Evolutionary conservation across 2,329 filamentous ascomycete species (phyloP), one percentile per base, ranked within the genome.

Genomic region (Xylaria sp.): DNA sequence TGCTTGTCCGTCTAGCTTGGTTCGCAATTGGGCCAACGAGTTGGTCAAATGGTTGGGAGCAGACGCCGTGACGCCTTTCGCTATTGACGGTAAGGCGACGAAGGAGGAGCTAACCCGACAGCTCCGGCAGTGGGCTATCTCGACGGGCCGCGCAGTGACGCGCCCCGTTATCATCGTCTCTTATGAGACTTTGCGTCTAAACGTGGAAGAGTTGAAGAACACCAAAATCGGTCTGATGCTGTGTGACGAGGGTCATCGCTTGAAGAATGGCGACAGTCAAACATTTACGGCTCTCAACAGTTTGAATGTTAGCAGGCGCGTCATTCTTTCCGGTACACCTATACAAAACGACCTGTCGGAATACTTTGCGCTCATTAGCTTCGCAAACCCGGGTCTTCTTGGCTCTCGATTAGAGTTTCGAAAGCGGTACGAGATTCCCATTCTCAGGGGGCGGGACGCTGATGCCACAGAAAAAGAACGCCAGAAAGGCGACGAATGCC

Each of bases 261-360:
- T 99, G 71, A 99, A 99, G 80, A 99, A 99, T 75, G 94, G 93
- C 66, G 96, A 99, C 78, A 97, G 93, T 75, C 93, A 97, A 80
- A 98, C 96, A 0, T 99, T 98, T 78, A 94, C 88, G 30, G 94
- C 96, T 0, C 84, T 99, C 58, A 98, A 97, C 76, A 92, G 88
- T 69, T 85, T 99, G 17, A 97, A 98, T 75, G 96, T 99, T 32
- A 92, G 92, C 50, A 89, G 94, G 66, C 90, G 96, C 30, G 95
- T 99, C 53, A 99, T 99, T 73, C 85, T 99, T 17, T 98, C 96
- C 0, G 96, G 96, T 68, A 99, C 96, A 0, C 96, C 96, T 0
- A 99, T 99, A 67, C 96, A 99, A 76, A 99, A 99, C 75, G 96
- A 99, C 78, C 82, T 99, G n/a, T 97, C 95, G 0, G 96, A 99